These are phyloP conservation scores for Jamesozyma rosinii DNA, from an alignment of 805 yeast species.

Conservation along the genomic window DNA sequence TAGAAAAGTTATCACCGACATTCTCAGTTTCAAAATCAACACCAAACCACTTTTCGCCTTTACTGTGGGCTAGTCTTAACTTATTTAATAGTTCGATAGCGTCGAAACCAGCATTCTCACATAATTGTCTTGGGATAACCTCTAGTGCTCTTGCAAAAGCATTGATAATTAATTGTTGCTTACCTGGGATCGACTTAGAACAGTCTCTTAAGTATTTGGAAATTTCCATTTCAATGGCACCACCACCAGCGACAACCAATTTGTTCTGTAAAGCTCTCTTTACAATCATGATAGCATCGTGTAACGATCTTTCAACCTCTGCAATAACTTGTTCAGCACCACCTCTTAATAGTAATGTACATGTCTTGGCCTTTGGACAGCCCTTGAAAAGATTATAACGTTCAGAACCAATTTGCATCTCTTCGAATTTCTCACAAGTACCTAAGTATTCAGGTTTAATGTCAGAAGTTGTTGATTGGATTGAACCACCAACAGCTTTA, in stretches of 20 bases:
- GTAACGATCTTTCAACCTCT: slow-evolving; percentile 94
- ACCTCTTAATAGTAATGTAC: slow-evolving; percentile 88
- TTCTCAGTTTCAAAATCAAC: slow-evolving; percentile 79
- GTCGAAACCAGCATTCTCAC: slow-evolving; percentile 98
- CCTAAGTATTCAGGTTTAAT: slow-evolving; percentile 68
- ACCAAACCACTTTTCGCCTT: slow-evolving; percentile 87
- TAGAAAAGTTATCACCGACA: slow-evolving; percentile 74
- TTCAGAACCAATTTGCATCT: slow-evolving; percentile 91
- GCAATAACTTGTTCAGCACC: slow-evolving; percentile 98
- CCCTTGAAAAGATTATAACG: slow-evolving; percentile 90
- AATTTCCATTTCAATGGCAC: slow-evolving; percentile 96
- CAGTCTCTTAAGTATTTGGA: slow-evolving; percentile 81
- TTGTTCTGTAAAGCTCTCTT: slow-evolving; percentile 86
- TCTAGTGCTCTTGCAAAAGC: slow-evolving; percentile 94
- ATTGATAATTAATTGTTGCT: slow-evolving; percentile 84
- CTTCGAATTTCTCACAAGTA: slow-evolving; percentile 78
- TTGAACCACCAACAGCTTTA: slow-evolving; percentile 85
- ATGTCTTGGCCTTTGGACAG: slow-evolving; percentile 84
- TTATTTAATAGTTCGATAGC: slow-evolving; percentile 89
- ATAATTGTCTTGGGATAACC: slow-evolving; percentile 91
- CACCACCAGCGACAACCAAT: slow-evolving; percentile 94
- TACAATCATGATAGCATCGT: slow-evolving; percentile 97
- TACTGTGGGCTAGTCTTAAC: slow-evolving; percentile 87
- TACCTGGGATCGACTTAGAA: slow-evolving; percentile 84
- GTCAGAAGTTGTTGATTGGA: slow-evolving; percentile 71